phyloP scores from a whole-genome alignment of 2,329 filamentous ascomycete genomes.

The Harringtonia lauricola region DNA sequence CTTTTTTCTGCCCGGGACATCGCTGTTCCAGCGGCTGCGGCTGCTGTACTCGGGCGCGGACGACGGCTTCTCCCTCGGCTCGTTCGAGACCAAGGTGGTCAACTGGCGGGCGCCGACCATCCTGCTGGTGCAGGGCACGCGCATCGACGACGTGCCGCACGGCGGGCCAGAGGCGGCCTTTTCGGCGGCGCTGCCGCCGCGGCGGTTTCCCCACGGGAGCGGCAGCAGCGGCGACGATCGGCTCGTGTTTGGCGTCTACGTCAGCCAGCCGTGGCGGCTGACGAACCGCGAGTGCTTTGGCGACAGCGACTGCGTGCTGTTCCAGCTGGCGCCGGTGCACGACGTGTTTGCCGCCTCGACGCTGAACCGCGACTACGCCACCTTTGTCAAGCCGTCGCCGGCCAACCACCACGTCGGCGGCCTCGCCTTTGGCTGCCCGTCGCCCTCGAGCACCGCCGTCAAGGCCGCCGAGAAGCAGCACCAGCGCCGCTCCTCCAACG shows the following conservation, averaged over 20 bases:
- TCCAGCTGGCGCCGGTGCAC: conserved; percentile 61
- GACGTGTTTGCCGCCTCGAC: conserved; percentile 58
- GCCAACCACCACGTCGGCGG: conserved; percentile 45
- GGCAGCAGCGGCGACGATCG: conserved; percentile 18
- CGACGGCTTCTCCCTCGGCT: conserved; percentile 67
- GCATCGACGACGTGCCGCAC: conserved; percentile 37
- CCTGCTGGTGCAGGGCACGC: conserved; percentile 55
- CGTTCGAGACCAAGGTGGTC: conserved; percentile 64
- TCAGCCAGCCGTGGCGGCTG: conserved; percentile 58
- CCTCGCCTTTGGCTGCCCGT: conserved; percentile 54
- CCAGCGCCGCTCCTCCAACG: not conserved
- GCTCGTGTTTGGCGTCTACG: conserved; percentile 56
- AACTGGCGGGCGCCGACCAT: conserved; percentile 69
- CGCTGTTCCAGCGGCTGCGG: conserved; percentile 54
- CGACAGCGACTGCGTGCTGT: conserved; percentile 50
- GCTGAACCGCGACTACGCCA: conserved; percentile 55
- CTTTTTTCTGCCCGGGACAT: conserved; percentile 55
- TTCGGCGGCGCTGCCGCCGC: conserved; percentile 50
- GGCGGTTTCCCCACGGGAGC: conserved; percentile 42
- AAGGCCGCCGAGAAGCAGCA: conserved; percentile 4
- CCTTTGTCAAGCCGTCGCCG: conserved; percentile 48
- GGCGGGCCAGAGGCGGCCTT: conserved; percentile 45
- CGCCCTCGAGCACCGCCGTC: conserved; percentile 30
- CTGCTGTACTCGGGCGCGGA: conserved; percentile 60
- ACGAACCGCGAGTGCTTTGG: conserved; percentile 60